Evolutionary conservation across 1,284 basidiomycete species (phyloP), one percentile per base, ranked within the genome.

Genomic region (Sanghuangporus baumii): DNA sequence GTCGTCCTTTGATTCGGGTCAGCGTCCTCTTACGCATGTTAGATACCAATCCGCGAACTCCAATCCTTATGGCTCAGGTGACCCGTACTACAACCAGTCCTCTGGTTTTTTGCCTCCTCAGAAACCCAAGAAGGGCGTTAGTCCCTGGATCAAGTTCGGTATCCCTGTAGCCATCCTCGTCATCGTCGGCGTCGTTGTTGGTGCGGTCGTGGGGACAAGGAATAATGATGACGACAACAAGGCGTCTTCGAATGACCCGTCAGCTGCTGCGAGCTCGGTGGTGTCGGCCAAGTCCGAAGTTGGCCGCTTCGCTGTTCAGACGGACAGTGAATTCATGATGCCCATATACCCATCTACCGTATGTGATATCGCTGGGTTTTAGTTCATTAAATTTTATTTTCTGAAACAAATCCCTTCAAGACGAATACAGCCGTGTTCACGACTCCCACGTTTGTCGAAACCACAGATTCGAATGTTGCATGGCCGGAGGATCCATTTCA

Each of bases 321-420:
- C 91, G 9, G 81, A 94, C 69, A 82, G 85, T 71, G 76, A 81
- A 51, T 91, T 80, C 70, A 84, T 90, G 77, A 81, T 94, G 64
- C 95, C 95, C 5, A 73, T 95, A n/a, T 97, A 94, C 73, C 92
- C 91, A 34, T 87, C 91, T 16, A 89, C 89, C 16, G 91, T 94
- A 66, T 64, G 61, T 18, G 56, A 60, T 41, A 23, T 54, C 51
- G 18, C 40, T 38, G 26, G 20, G 57, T 61, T 52, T 52, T n/a
- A 36, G 55, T 40, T 57, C 31, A 23, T 55, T 12, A 37, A 34
- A 62, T 54, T 55, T 11, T 23, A 26, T 26, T 26, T 52, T 26
- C 51, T 52, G 51, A 52, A 26, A 52, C 8, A 36, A 36, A 14
- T 18, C 16, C 6, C 16, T 47, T 36, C 67, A 95, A 95, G 89